Conservation (phyloP, 2,329 filamentous ascomycete genomes). For the Fusarium sp. region DNA sequence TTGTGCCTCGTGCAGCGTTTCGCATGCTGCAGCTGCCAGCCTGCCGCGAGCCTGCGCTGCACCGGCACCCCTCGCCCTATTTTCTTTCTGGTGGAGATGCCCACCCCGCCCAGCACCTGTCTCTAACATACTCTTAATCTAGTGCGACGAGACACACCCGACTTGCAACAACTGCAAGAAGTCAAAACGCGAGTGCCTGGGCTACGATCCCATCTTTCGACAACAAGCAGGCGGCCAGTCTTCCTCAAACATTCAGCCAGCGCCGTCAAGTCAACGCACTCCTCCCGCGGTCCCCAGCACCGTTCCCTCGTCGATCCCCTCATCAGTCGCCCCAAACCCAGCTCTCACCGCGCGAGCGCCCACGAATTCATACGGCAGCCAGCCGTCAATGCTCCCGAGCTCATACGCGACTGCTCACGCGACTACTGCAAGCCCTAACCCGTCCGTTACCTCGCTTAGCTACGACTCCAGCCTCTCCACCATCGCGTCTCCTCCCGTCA, state of each 20-base stretch:
- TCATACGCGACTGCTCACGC: slow-evolving; percentile 59
- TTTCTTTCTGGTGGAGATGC: slow-evolving; percentile 41
- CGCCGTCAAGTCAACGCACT: slow-evolving; percentile 52
- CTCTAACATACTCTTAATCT: slow-evolving; percentile 49
- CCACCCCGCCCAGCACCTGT: slow-evolving; percentile 33
- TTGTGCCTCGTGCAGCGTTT: slow-evolving; percentile 22
- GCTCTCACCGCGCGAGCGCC: slow-evolving; percentile 47
- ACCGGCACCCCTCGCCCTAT: slow-evolving; percentile 12
- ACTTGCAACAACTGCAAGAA: slow-evolving; percentile 93
- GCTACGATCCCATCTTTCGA: slow-evolving; percentile 91
- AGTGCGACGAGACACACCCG: slow-evolving; percentile 96
- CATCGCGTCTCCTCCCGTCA: slow-evolving; percentile 52
- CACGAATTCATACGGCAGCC: slow-evolving; percentile 62
- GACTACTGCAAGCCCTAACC: slow-evolving; percentile 53
- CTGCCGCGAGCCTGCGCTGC: slow-evolving; percentile 22
- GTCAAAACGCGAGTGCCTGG: slow-evolving; percentile 88
- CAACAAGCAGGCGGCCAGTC: slow-evolving; percentile 81
- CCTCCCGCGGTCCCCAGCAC: slow-evolving; percentile 53
- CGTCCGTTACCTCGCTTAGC: slow-evolving; percentile 49
- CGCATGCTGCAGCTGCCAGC: slow-evolving; percentile 19
- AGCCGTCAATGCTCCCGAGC: slow-evolving; percentile 61
- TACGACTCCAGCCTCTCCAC: slow-evolving; percentile 54
- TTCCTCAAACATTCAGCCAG: slow-evolving; percentile 67
- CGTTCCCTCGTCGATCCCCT: slow-evolving; percentile 43
- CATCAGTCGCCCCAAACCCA: slow-evolving; percentile 44